A percentile compares a stretch with the other conserved stretches of the same genome.
Evolutionary conservation across 1,284 basidiomycete genomes (phyloP).

Genomic region (Melampsora abietis-canadensis): DNA sequence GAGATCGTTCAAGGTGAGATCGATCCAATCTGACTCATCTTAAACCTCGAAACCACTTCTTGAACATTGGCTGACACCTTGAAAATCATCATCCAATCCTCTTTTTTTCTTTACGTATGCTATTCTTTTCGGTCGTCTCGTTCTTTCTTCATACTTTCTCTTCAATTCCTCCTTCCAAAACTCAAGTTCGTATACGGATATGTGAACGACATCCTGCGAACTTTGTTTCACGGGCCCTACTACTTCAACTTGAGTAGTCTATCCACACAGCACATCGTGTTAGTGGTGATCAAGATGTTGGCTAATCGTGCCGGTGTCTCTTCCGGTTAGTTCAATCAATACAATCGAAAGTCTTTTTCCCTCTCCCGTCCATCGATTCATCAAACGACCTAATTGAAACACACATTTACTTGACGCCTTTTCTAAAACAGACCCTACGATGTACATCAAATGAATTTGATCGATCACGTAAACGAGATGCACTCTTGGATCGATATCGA

Average conservation of each 20-base stretch:
- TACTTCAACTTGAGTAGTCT: slow-evolving; percentile 93
- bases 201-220: slow-evolving; percentile 92
- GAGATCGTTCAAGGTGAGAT: slow-evolving; percentile 99
- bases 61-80: not conserved
- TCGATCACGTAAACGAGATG: slow-evolving; percentile 78
- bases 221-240: slow-evolving; percentile 99
- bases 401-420: no score
- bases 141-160: no score
- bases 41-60: not conserved
- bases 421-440: slow-evolving; percentile 75
- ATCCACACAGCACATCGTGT: slow-evolving; percentile 83
- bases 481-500: slow-evolving; percentile 96
- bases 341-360: no score
- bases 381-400: no score
- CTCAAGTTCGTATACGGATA: slow-evolving; percentile 86
- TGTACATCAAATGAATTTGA: slow-evolving; percentile 96
- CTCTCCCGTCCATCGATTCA: no score
- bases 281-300: slow-evolving; percentile 89
- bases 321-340: slow-evolving; percentile 67
- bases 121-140: no score
- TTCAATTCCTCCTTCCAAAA: not conserved
- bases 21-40: slow-evolving; percentile 66
- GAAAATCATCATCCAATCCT: not conserved
- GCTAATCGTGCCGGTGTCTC: slow-evolving; percentile 98
- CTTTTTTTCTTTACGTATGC: not conserved